Conservation (phyloP, 768 basidiomycete genomes). For the Lyophyllum atratum region DNA sequence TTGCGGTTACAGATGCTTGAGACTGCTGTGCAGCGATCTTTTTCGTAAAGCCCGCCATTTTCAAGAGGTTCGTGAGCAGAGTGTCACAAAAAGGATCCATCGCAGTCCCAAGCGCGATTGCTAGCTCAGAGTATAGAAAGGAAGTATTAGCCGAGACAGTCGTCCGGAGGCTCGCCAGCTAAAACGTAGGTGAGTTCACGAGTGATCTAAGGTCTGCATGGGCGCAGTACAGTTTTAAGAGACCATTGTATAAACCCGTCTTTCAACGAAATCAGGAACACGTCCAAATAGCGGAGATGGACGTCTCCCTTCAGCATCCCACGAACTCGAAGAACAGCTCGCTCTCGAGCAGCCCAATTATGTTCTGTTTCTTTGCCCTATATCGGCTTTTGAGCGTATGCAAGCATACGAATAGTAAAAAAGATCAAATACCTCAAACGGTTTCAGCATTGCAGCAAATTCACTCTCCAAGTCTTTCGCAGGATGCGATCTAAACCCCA, state of each 20-base stretch:
- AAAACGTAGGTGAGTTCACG: constrained; percentile 4
- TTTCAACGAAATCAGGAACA: constrained; percentile 76
- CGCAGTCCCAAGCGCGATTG: constrained; percentile 57
- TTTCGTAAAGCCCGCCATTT: constrained; percentile 91
- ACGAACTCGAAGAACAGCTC: constrained; percentile 72
- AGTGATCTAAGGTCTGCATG: background rate
- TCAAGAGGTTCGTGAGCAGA: constrained; percentile 73
- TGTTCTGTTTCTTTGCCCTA: constrained; percentile 97
- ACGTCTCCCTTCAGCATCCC: constrained; percentile 91
- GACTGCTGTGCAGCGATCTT: constrained; percentile 88
- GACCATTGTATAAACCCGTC: constrained; percentile 80
- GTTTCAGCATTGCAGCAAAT: constrained; percentile 74
- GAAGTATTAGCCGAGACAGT: constrained; percentile 84
- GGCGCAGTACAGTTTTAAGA: constrained; percentile 73
- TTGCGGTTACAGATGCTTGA: constrained; percentile 65
- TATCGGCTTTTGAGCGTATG: background rate
- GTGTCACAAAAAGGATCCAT: constrained; percentile 84
- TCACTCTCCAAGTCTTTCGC: constrained; percentile 83
- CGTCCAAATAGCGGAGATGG: constrained; percentile 69
- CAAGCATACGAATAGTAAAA: constrained; percentile 1
- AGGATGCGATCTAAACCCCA: constrained; percentile 73
- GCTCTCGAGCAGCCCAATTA: constrained; percentile 89
- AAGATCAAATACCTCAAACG: constrained; percentile 67
- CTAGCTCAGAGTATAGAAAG: constrained; percentile 75
- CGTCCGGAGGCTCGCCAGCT: constrained; percentile 90